phyloP scores from a whole-genome alignment of 2,329 filamentous ascomycete species.

The Apiospora arundinis region DNA sequence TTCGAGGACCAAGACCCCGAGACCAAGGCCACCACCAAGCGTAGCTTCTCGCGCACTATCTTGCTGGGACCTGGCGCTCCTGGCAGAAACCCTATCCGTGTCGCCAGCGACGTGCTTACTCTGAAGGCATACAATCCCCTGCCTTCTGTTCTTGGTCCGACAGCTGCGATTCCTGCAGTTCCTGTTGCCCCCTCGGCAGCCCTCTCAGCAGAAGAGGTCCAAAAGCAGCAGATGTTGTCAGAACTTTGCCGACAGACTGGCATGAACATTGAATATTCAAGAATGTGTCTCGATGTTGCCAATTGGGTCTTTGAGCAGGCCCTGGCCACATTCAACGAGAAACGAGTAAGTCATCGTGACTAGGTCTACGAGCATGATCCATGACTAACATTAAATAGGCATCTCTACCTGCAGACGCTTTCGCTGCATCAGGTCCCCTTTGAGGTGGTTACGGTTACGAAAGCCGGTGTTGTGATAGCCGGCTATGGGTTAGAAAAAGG shows the following conservation, averaged over 20 bases:
- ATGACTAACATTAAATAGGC: not conserved
- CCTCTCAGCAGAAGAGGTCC: slow-evolving; percentile 47
- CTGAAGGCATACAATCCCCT: slow-evolving; percentile 69
- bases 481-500: slow-evolving; percentile 17
- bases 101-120: slow-evolving; percentile 80
- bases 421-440: slow-evolving; percentile 4
- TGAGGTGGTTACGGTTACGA: not conserved
- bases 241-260: slow-evolving; percentile 79
- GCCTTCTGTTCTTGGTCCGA: slow-evolving; percentile 42
- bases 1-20: slow-evolving; percentile 75
- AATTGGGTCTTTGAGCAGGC: slow-evolving; percentile 83
- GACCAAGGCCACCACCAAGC: slow-evolving; percentile 64
- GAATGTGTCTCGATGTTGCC: slow-evolving; percentile 80
- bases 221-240: slow-evolving; percentile 73
- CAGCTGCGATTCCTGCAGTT: slow-evolving; percentile 32
- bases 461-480: not conserved
- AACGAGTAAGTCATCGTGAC: slow-evolving; percentile 64
- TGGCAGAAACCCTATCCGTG: slow-evolving; percentile 68
- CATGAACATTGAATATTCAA: slow-evolving; percentile 80
- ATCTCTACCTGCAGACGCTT: slow-evolving; percentile 24
- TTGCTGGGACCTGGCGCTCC: slow-evolving; percentile 77
- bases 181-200: slow-evolving; percentile 32
- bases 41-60: slow-evolving; percentile 84
- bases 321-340: slow-evolving; percentile 74
- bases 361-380: too few species aligned